Conservation (phyloP, 495 filamentous ascomycete genomes). For the Lepidopterella palustris region DNA sequence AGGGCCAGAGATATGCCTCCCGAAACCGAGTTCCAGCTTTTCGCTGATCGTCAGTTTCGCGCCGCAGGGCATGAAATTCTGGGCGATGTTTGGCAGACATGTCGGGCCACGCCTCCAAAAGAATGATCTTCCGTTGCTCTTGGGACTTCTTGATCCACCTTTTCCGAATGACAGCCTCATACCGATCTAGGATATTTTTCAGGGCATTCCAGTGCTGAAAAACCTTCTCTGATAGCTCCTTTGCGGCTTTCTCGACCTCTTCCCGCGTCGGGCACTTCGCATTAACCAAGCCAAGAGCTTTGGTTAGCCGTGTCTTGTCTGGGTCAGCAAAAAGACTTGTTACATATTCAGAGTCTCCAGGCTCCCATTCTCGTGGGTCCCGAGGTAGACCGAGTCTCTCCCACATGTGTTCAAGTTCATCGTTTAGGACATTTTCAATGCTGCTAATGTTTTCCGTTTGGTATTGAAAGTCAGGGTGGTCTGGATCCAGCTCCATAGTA, state of each 20-base stretch:
- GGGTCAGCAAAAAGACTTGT: no score
- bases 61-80: constrained; percentile 4
- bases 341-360: no score
- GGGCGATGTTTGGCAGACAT: constrained; percentile 11
- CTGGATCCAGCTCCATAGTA: no score
- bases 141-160: constrained; percentile 16
- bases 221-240: not conserved
- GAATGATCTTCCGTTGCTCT: constrained; percentile 8
- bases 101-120: constrained; percentile 10
- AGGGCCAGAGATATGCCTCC: constrained; percentile 45
- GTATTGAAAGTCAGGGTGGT: no score
- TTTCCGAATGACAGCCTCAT: constrained; percentile 15
- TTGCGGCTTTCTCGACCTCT: not conserved
- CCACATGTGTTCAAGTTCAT: no score
- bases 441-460: no score
- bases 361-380: no score
- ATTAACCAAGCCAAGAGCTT: no score
- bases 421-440: no score
- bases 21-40: not conserved
- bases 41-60: not conserved
- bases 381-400: no score
- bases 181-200: constrained; percentile 7
- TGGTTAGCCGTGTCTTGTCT: no score
- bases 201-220: not conserved
- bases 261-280: not conserved